Conservation (phyloP, 2,329 filamentous ascomycete genomes). For the Cladosporium sp. region DNA sequence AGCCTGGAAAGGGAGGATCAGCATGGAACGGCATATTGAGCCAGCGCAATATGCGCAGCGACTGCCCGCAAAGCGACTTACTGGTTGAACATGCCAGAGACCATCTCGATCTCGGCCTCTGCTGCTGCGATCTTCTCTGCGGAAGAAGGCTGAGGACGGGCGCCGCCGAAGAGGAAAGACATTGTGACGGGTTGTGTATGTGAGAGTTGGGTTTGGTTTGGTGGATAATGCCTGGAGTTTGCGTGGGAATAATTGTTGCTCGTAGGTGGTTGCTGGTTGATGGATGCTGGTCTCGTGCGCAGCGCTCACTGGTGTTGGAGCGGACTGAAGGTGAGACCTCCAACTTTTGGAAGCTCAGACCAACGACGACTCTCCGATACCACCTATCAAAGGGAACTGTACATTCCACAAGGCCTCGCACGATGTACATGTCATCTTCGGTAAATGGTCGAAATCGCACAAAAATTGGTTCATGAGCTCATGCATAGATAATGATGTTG, state of each 20-base stretch:
- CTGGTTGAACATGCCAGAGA: conserved; percentile 98
- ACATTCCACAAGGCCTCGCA: not conserved
- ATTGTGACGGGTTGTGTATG: conserved; percentile 49
- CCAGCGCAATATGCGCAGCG: not conserved
- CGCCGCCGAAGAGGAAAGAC: conserved; percentile 72
- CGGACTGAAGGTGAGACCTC: not conserved
- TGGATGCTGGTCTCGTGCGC: conserved; percentile 14
- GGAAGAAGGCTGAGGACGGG: conserved; percentile 80
- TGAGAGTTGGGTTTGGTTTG: not conserved
- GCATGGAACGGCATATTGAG: not conserved
- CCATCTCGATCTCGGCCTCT: conserved; percentile 96
- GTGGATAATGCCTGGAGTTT: conserved; percentile 7
- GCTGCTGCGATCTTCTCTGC: conserved; percentile 97
- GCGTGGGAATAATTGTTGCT: not conserved
- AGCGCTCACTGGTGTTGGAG: conserved; percentile 6
- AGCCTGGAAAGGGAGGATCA: conserved; percentile 49
- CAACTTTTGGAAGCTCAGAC: conserved; percentile 4
- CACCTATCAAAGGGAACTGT: not conserved
- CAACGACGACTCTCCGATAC: not conserved
- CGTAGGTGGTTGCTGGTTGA: conserved; percentile 18
- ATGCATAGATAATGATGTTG: conserved; percentile 19
- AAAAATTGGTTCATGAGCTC: not conserved
- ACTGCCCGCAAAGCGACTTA: conserved; percentile 47
- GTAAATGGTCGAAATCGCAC: not conserved
- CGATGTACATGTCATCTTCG: not conserved